Evolutionary conservation across 2,329 filamentous ascomycete genomes (phyloP), one percentile per base, ranked within the genome.

Genomic region (Fusarium vanettenii): DNA sequence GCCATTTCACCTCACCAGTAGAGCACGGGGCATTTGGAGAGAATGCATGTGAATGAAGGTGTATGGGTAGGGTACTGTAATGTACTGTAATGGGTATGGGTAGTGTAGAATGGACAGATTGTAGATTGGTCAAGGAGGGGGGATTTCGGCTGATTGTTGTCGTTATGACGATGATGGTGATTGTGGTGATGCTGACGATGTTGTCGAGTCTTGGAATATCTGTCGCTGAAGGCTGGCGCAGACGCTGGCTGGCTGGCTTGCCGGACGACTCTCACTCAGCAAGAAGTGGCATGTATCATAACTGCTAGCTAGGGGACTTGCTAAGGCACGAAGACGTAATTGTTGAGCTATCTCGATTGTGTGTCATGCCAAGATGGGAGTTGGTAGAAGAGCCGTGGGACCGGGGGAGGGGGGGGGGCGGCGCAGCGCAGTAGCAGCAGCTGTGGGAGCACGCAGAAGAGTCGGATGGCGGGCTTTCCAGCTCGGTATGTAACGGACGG

Each of bases 301-400:
- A 29, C 48, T 52, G 25, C 48, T 52, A 64, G 18, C 48, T 52
- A 64, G 39, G 60, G 64, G 60, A 52, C n/a, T 71, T 71, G 55
- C 68, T 63, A 68, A 56, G 56, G 57, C 64, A 71, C 67, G 67
- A 60, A 69, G 68, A 74, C 70, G 70, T 69, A 72, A 72, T 71
- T 39, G 66, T 45, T 45, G 62, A 48, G 50, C 48, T 66, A 77
- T 75, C 71, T 71, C 71, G 73, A 73, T 74, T 77, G 74, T 75
- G 74, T 52, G 74, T 72, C 66, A 78, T 74, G 68, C 74, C 74
- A 78, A 77, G 76, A 75, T 73, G 59, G 64, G 56, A 64, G 64
- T 68, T 68, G 69, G 64, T 64, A 39, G 41, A 52, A 60, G 20
- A 65, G 59, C 60, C 65, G 65, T 67, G 48, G 41, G 62, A 60